Base-by-base conservation (phyloP, 768 basidiomycete genomes). In the Tulasnella sp. region DNA sequence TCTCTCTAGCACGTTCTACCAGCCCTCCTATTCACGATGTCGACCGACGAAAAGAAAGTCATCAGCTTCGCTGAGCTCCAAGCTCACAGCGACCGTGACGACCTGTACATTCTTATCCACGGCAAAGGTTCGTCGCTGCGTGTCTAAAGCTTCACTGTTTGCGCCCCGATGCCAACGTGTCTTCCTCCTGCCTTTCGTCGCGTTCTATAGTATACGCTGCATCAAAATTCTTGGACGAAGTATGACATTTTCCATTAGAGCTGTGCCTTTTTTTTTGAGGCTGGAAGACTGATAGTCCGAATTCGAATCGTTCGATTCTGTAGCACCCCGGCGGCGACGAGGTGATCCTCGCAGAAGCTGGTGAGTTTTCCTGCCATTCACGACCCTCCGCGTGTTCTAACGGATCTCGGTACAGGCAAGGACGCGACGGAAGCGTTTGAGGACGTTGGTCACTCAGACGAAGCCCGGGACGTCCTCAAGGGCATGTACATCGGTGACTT, bases 351-450 rank as follows among this genome's bases (percentile, higher is more conserved):
- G 93, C 94, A 81, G 98, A 99, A 88, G 93, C 92, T 85, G 94
- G 95, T 93, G 87, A 85, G 93, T 89, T 84, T 85, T 86, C 81
- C 20, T 42, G 14, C 46, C 22, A 31, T 37, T n/a, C 24, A 42
- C 31, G 58, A 7, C 28, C 81, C 54, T 78, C 12, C 50, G 77
- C 34, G 58, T 48, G 20, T 75, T 42, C 73, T 75, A n/a, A 75
- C 5, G 5, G 3, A 37, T 48, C 31, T 24, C 50, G 12, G 22
- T 41, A 44, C 86, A 97, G 96, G 94, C 83, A 93, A 94, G 86
- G 96, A 99, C 86, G 97, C 97, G 34, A 97, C 97, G 46, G 98
- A 98, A 84, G 96, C 98, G 8, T 99, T 99, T 84, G 97, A 99
- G 88, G 98, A 99, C 86, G 97, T 99, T 42, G 98, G 98, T 42